Base-by-base conservation (phyloP, 2,329 filamentous ascomycete species). In the Cordyceps tenuipes region DNA sequence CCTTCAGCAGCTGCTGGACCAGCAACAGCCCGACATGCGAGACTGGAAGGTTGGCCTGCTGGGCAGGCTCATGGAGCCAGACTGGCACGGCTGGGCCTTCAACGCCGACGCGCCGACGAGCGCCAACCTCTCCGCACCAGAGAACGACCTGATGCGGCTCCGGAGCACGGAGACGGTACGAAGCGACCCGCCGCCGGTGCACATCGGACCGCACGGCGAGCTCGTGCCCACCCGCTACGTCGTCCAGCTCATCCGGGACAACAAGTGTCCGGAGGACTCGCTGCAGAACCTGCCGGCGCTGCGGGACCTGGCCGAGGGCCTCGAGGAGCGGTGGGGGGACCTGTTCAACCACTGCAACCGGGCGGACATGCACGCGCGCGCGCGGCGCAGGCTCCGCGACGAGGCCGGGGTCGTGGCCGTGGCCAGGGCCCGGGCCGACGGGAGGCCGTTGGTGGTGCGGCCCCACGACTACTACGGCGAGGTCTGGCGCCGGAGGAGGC, bases 21-120 rank as follows among this genome's bases (percentile, higher is more conserved):
- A 31, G 0, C 68, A 75, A 43, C 3, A 8, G 0, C 68, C 73
- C 9, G 70, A 74, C 5, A 66, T 67, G 3, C 71, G 69, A 36
- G 3, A 9, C 1, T 47, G 65, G 5, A 66, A 68, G 31, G 26
- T 58, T 21, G 47, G 17, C 9, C 57, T 51, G 1, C n/a, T 59
- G 0, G 53, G 64, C 0, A 47, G 73, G 43, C 65, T 74, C 3
- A 72, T 69, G n/a, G 29, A 29, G 7, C 62, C 66, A 1, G 48
- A 65, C 0, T 72, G 71, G 70, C 43, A 67, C 1, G 57, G 36
- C 0, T 34, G 12, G 0, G 60, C 17, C 0, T 73, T 72, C 64
- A 75, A 75, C 53, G 1, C 36, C 2, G 69, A 73, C 17, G 72
- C 73, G 0, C 72, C 72, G 0, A 34, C 23, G 3, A 19, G 31